Base-by-base conservation (phyloP, 164 flowering plant species). In the Akebia trifoliata region DNA sequence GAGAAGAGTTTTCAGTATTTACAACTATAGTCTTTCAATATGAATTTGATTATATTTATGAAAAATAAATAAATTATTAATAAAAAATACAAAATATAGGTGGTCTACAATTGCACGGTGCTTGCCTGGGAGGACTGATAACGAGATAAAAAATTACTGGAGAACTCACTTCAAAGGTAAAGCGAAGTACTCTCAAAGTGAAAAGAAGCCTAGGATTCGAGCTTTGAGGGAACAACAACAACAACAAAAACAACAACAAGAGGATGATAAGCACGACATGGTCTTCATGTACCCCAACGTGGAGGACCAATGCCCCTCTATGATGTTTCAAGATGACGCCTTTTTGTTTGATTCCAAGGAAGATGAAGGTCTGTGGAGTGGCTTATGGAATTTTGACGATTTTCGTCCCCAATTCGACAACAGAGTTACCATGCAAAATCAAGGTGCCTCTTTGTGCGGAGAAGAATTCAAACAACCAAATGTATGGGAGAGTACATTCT, bases 91-190 rank as follows among this genome's bases (percentile, higher is more conserved):
- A 31, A 12, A 34, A 1, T 24, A 28, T 59, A 85, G 89, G 63
- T 86, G 93, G 93, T 83, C 89, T 8, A 78, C 81, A 21, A 83
- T 86, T 50, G 93, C 93, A 0, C 44, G 87, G 61, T 79, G 84
- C 63, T 64, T 86, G 54, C 88, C 88, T 0, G 93, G 93, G 59
- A 73, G 93, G 67, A 85, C 93, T 0, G 93, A 85, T 34, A 85
- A 85, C 30, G 93, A 85, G 56, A 85, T 85, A 31, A 85, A 85
- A 75, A 85, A 85, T 69, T 83, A 86, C 54, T 86, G 93, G 93
- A 70, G 92, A 47, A 85, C 92, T 48, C 92, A 85, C 71, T 82
- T 85, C 78, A 81, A 82, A 80, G 81, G 9, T 22, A 79, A 39
- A 74, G 71, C 75, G 38, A 59, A 21, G 72, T 65, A 67, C 24